Evolutionary conservation across 306 rosid species (phyloP).

Genomic region (Inga laurina): DNA sequence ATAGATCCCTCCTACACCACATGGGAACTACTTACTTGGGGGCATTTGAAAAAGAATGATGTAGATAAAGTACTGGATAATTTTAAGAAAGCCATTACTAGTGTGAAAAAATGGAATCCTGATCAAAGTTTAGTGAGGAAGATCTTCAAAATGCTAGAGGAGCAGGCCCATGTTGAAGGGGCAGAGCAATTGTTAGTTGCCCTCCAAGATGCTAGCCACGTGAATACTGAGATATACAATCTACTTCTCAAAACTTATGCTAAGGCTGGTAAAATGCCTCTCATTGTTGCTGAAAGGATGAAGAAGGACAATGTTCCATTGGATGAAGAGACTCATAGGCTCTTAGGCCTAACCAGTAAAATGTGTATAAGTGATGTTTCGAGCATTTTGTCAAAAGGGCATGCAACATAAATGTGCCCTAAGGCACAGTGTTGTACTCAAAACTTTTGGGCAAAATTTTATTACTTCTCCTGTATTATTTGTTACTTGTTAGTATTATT

Average conservation of each 20-base stretch:
- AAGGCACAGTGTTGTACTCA: conserved; percentile 4
- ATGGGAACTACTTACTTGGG: conserved; percentile 85
- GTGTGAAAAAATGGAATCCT: conserved; percentile 74
- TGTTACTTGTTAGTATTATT: not conserved
- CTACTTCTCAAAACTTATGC: conserved; percentile 65
- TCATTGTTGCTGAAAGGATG: conserved; percentile 77
- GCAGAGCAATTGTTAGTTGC: conserved; percentile 65
- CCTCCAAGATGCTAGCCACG: conserved; percentile 64
- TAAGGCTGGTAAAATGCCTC: conserved; percentile 85
- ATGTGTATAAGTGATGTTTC: conserved; percentile 72
- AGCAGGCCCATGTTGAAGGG: conserved; percentile 60
- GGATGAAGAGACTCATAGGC: conserved; percentile 72
- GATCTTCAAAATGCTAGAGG: conserved; percentile 61
- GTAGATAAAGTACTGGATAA: conserved; percentile 54
- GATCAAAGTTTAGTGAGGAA: conserved; percentile 53
- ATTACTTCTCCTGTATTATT: conserved; percentile 10
- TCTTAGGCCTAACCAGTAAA: conserved; percentile 66
- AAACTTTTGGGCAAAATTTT: not conserved
- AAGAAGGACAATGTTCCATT: conserved; percentile 63
- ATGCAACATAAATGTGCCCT: conserved; percentile 14
- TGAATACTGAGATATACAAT: conserved; percentile 68
- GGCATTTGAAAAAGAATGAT: conserved; percentile 58
- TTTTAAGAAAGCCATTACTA: conserved; percentile 64
- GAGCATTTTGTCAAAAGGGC: conserved; percentile 33
- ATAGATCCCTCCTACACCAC: conserved; percentile 66